Base-by-base conservation (phyloP, 2,329 filamentous ascomycete genomes). In the Bipolaris gigantea region DNA sequence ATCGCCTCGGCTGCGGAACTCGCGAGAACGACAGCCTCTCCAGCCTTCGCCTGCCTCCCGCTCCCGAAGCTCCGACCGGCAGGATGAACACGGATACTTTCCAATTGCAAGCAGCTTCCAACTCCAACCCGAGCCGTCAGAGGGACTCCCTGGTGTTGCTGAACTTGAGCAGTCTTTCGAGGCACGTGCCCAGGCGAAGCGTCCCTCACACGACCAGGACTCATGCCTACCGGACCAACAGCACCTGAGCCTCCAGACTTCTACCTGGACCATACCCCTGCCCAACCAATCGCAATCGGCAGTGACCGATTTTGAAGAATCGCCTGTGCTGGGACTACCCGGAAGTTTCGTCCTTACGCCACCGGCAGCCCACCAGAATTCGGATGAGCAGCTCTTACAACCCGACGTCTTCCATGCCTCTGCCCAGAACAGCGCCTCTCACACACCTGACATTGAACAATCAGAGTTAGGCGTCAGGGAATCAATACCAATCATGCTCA, bases 301-400 rank as follows among this genome's bases (percentile, higher is more conserved):
- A 16, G 64, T 67, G 13, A 79, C 76, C 2, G 74, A 76, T 41
- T 77, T 80, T 43, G 77, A 80, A 50, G 86, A 89, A 63, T 89
- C 87, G 25, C 87, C 87, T 8, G 84, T 85, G 2, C 74, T 90
- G 15, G 87, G 85, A 5, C 81, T 89, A 55, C 86, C 87, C 4
- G 86, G 86, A 9, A 81, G 63, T 85, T 88, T 67, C 80, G 83
- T 48, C 46, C 62, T 66, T 43, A 73, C 72, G 3, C 72, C 71
- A 9, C 72, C 71, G 15, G 41, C 48, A 19, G 48, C 56, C 19
- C 48, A 61, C 19, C 56, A 56, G 45, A 59, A 62, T 16, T 49
- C 50, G n/a, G 59, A 59, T 43, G 61, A 56, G 38, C 64, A 66
- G 40, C 57, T 71, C 13, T 60, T 73, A 7, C 70, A 69, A 35